Conservation (phyloP, 2,329 filamentous ascomycete genomes). For the Fusarium palustre region DNA sequence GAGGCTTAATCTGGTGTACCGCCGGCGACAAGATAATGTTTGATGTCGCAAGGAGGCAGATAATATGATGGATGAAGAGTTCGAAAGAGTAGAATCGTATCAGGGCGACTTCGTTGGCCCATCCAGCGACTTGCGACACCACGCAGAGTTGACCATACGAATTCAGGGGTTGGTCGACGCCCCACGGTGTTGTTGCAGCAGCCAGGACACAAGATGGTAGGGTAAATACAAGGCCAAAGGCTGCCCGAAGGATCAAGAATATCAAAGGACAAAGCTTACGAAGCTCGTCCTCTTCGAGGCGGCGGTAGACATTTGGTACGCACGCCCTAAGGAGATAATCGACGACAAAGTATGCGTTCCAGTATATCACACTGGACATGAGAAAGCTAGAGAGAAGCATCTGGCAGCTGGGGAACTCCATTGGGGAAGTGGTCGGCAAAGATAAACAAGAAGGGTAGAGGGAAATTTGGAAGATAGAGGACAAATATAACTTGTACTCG, state of each 20-base stretch:
- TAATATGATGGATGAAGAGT: conserved; percentile 44
- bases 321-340: conserved; percentile 24
- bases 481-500: neutral
- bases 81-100: conserved; percentile 32
- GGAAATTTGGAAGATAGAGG: neutral
- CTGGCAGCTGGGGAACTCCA: conserved; percentile 31
- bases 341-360: conserved; percentile 29
- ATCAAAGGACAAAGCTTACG: conserved; percentile 37
- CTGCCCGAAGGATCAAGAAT: conserved; percentile 30
- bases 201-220: conserved; percentile 38
- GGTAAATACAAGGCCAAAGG: conserved; percentile 47
- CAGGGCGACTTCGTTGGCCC: conserved; percentile 39
- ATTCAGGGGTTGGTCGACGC: conserved; percentile 35
- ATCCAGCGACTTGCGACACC: conserved; percentile 42
- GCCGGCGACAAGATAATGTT: conserved; percentile 41
- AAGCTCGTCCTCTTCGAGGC: conserved; percentile 26
- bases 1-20: conserved; percentile 44
- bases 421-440: neutral
- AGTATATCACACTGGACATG: conserved; percentile 36
- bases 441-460: neutral
- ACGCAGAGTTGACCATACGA: conserved; percentile 41
- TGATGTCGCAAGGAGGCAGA: conserved; percentile 39
- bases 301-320: conserved; percentile 25
- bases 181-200: conserved; percentile 38
- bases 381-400: conserved; percentile 37